Conservation (phyloP, 139 green algal genomes). For the Auxenochlorella pyrenoidosa region DNA sequence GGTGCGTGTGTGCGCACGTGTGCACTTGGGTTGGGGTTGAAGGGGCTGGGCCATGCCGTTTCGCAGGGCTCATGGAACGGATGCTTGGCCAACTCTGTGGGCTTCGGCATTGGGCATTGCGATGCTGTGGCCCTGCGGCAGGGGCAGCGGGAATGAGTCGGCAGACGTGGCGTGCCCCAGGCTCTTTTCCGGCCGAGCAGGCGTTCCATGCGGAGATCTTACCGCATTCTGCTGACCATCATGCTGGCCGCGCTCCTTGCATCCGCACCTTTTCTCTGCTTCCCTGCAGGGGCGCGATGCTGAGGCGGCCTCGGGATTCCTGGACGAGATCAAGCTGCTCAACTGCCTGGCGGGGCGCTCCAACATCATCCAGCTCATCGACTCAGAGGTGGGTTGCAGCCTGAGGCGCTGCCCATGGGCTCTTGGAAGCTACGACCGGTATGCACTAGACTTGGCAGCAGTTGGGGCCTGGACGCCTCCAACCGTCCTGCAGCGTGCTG, state of each 20-base stretch:
- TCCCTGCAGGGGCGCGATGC: slow-evolving; percentile 56
- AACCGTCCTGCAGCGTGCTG: too few species aligned
- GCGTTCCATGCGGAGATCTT: neutral
- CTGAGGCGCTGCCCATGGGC: neutral
- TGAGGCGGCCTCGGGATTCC: slow-evolving; percentile 89
- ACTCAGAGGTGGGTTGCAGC: slow-evolving; percentile 68
- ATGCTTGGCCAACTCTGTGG: too few species aligned
- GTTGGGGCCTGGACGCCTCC: too few species aligned
- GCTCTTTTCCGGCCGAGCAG: neutral
- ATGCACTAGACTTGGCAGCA: too few species aligned
- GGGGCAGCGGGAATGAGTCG: too few species aligned
- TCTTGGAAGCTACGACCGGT: too few species aligned
- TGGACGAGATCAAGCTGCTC: slow-evolving; percentile 95
- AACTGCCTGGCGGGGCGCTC: slow-evolving; percentile 75
- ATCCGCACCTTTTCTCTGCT: neutral
- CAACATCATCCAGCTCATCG: slow-evolving; percentile 98
- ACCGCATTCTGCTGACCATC: neutral
- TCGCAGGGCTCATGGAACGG: too few species aligned
- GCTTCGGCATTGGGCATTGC: neutral
- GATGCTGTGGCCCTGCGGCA: too few species aligned
- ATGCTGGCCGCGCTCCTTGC: neutral
- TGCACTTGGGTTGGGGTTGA: too few species aligned
- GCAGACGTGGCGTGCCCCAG: neutral
- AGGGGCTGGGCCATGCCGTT: neutral
- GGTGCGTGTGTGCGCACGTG: neutral